Base-by-base conservation (phyloP, 1,284 basidiomycete genomes). In the Thelephora terrestris region DNA sequence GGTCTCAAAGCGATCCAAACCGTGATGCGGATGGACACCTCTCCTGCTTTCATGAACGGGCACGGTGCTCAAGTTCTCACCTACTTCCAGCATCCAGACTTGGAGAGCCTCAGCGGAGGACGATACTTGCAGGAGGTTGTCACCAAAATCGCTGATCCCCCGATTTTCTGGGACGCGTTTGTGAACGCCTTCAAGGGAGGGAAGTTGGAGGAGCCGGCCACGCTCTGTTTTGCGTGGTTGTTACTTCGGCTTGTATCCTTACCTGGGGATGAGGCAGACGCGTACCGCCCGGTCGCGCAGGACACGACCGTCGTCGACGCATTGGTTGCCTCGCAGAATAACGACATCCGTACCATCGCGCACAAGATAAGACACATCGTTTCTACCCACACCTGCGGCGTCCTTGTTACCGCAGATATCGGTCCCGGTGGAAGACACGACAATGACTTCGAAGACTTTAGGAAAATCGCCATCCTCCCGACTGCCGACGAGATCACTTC, bases 151-250 rank as follows among this genome's bases (percentile, higher is more conserved):
- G 68, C 75, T 3, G 67, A 76, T 1, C 77, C 78, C 0, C 71
- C 77, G 0, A 65, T 79, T 34, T 79, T 80, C 53, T 80, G 75
- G 75, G 56, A 57, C 37, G 55, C 63, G 7, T 73, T 76, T 53
- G 53, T 57, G 1, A 50, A 64, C 7, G 70, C 71, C 4, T 75
- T 78, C 43, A 55, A 58, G 21, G 57, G 53, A 9, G 64, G 64
- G 2, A 53, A 57, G 16, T 58, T 83, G 38, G 49, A 66, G 18
- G 59, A 62, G 12, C 47, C 59, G 7, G 69, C 61, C 0, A 65
- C 71, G 48, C 50, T 54, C 1, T 57, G 59, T 17, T 77, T 81
- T 53, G 74, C 70, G 1, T 75, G 71, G 71, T 65, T 81, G 6
- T 64, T 82, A 2, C 62, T 68, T 9, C 67, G 75, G 51, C 68